A percentile compares a stretch with the other conserved stretches of the same genome.
phyloP scores from a whole-genome alignment of 768 basidiomycete genomes.

The Cystofilobasidium bisporidii region DNA sequence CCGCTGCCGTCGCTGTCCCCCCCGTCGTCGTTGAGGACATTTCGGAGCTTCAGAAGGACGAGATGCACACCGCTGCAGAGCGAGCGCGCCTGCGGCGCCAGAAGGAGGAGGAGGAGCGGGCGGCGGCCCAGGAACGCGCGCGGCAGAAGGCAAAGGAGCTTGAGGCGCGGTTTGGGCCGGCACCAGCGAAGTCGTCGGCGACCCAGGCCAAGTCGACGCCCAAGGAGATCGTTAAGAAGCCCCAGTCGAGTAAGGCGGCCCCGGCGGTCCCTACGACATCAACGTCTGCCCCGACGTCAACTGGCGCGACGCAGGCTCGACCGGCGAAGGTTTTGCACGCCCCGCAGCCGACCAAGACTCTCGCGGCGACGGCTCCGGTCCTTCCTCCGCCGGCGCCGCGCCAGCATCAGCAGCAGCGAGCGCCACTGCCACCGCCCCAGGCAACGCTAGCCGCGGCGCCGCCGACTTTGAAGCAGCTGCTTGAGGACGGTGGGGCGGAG shows the following conservation, averaged over 20 bases:
- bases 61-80: constrained; percentile 27
- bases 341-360: neutral
- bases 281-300: neutral
- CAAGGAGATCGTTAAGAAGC: neutral
- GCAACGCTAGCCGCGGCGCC: neutral
- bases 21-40: neutral
- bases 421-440: neutral
- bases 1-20: neutral
- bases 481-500: neutral
- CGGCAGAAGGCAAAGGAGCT: constrained; percentile 26
- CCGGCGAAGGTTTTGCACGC: constrained; percentile 1
- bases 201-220: neutral
- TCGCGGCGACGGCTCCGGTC: neutral
- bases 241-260: too few relatives aligned
- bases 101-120: constrained; percentile 24
- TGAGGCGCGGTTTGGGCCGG: constrained; percentile 11
- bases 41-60: constrained; percentile 24
- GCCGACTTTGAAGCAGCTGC: neutral
- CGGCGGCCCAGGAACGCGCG: constrained; percentile 18
- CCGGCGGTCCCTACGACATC: neutral
- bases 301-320: neutral
- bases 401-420: neutral
- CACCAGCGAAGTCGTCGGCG: neutral
- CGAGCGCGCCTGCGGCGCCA: constrained; percentile 21
- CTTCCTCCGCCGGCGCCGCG: neutral